A percentile compares a stretch with the other conserved stretches of the same genome.
Conservation (phyloP, 495 filamentous ascomycete genomes). For the Hyphodiscus hymeniophilus region DNA sequence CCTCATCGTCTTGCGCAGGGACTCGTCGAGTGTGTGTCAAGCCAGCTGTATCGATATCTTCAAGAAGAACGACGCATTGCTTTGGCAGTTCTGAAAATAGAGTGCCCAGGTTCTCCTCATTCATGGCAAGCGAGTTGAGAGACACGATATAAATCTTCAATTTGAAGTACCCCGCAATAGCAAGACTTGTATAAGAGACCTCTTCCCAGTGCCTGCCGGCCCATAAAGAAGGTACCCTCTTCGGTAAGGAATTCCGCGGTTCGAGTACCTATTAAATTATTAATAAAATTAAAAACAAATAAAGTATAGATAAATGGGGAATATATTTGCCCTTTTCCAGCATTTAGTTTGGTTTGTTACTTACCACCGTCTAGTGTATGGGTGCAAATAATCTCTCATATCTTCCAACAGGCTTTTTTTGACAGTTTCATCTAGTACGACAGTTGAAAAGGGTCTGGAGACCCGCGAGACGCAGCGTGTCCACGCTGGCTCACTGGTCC, state of each 20-base stretch:
- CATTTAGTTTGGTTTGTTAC: no score
- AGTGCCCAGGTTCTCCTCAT: constrained; percentile 60
- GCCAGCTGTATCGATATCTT: constrained; percentile 65
- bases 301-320: no score
- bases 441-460: constrained; percentile 74
- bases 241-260: constrained; percentile 67
- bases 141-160: constrained; percentile 63
- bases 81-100: constrained; percentile 63
- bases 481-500: constrained; percentile 33
- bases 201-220: constrained; percentile 74
- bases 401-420: constrained; percentile 72
- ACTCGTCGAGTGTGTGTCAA: constrained; percentile 52
- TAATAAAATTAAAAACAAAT: no score
- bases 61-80: constrained; percentile 63
- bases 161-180: constrained; percentile 62
- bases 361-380: constrained; percentile 65
- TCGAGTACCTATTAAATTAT: no score
- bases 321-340: no score
- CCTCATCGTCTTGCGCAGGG: constrained; percentile 19
- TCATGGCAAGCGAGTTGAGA: constrained; percentile 51
- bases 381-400: constrained; percentile 83
- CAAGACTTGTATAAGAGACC: constrained; percentile 52
- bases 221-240: constrained; percentile 87
- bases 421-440: constrained; percentile 68
- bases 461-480: constrained; percentile 50